Conservation (phyloP, 169 alveolate species). For the Cryptosporidium xiaoi region DNA sequence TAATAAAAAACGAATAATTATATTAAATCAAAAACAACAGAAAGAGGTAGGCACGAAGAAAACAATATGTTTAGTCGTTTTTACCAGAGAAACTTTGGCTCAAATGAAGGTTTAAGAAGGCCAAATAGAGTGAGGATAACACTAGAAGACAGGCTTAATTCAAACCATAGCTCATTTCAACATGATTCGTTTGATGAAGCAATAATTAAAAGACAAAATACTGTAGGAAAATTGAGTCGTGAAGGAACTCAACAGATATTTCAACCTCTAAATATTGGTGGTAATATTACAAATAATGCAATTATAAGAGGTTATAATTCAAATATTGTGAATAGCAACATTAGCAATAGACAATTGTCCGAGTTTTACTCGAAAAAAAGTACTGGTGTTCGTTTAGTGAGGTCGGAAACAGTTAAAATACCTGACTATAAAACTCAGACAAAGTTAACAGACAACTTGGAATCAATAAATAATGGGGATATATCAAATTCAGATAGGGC, state of each 20-base stretch:
- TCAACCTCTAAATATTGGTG: conserved; percentile 11
- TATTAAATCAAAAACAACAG: not conserved
- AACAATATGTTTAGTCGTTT: conserved; percentile 57
- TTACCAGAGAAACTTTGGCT: conserved; percentile 13
- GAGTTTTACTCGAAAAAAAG: not conserved
- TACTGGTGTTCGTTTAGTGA: not conserved
- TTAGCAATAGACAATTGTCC: conserved; percentile 1
- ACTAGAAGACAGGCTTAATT: conserved; percentile 16
- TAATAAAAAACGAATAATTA: too few species aligned
- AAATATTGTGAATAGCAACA: conserved; percentile 15
- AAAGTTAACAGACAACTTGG: not conserved
- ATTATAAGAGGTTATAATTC: conserved; percentile 53
- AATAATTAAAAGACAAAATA: conserved; percentile 14
- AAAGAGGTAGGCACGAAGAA: not conserved
- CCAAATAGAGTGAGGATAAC: conserved; percentile 43
- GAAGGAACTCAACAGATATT: conserved; percentile 44
- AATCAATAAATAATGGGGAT: conserved; percentile 3
- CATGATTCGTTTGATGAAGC: not conserved
- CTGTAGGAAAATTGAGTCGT: conserved; percentile 29
- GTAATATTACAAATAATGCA: conserved; percentile 5
- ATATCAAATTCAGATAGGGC: not conserved
- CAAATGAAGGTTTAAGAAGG: not conserved
- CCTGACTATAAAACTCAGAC: not conserved
- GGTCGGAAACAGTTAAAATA: conserved; percentile 6
- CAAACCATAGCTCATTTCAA: not conserved